Conservation (phyloP, 345 rosid species). For the Lagerstroemia speciosa region DNA sequence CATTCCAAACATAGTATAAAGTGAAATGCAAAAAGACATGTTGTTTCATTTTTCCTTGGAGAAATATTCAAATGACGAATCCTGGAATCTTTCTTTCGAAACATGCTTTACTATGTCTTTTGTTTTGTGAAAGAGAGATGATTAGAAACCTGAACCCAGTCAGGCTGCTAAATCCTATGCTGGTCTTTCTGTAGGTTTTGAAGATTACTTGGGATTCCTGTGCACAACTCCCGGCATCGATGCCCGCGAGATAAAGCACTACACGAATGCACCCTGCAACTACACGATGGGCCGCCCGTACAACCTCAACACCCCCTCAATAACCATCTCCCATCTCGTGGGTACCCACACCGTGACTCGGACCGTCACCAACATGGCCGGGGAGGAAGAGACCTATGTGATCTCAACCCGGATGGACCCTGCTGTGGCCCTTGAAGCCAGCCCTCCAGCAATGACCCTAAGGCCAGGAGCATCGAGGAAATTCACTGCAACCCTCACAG, state of each 20-base stretch:
- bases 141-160: background rate
- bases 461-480: constrained; percentile 53
- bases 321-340: constrained; percentile 71
- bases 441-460: constrained; percentile 86
- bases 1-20: too few relatives aligned
- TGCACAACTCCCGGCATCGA: constrained; percentile 91
- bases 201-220: constrained; percentile 85
- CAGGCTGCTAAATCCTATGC: background rate
- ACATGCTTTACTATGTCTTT: background rate
- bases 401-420: constrained; percentile 79
- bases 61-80: too few relatives aligned
- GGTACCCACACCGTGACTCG: constrained; percentile 57
- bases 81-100: too few relatives aligned
- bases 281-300: constrained; percentile 65
- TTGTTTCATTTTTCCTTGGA: too few relatives aligned
- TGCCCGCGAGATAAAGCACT: constrained; percentile 63
- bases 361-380: constrained; percentile 73
- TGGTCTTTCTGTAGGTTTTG: constrained; percentile 42
- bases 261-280: constrained; percentile 71
- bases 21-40: too few relatives aligned
- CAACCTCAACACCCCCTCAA: constrained; percentile 85
- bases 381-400: constrained; percentile 78
- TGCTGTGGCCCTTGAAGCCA: constrained; percentile 62
- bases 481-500: constrained; percentile 58
- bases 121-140: background rate